Base-by-base conservation (phyloP, 352 stramenopile species). In the Globisporangium apiculatum region DNA sequence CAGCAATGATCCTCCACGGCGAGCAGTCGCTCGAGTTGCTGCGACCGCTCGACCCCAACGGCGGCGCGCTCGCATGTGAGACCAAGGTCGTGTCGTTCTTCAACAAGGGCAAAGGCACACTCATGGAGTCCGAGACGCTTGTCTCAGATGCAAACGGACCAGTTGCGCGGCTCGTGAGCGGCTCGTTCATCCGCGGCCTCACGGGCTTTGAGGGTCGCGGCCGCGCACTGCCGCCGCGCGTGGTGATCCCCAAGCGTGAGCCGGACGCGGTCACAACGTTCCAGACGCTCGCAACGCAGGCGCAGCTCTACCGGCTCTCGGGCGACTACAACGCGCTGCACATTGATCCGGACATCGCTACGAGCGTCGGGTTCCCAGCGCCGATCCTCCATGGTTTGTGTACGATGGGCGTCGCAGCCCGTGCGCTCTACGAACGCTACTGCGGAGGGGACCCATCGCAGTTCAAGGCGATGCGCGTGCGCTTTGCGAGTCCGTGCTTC, bases 251-350 rank as follows among this genome's bases (percentile, higher is more conserved):
- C 4, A 78, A 77, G 62, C 76, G 85, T 54, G 67, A 74, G 37
- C 82, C 87, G 0, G 86, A 96, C 55, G 71, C 79, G 52, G 50
- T 61, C 14, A 68, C 82, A 31, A 72, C 83, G 51, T 81, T 87
- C 60, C 82, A 83, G 59, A 94, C 85, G 7, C 79, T 72, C 51
- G 68, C 74, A 2, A 68, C 76, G 47, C 83, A 91, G 61, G 89
- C 95, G 45, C 81, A 97, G 49, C 66, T 98, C 53, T 98, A 98
- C 77, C 85, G 94, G 53, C 73, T 98, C 48, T 97, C 84, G 55
- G 95, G 94, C 14, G 95, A 98, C 76, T 97, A 97, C 68, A 98
- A 98, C 71, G 73, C 87, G 65, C 86, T 98, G 62, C 95, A 98
- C 71, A 83, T 98, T 56, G 87, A 97, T 66, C 83, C 84, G 5